Conservation (phyloP, 2,329 filamentous ascomycete species). For the Ilyonectria sp. region DNA sequence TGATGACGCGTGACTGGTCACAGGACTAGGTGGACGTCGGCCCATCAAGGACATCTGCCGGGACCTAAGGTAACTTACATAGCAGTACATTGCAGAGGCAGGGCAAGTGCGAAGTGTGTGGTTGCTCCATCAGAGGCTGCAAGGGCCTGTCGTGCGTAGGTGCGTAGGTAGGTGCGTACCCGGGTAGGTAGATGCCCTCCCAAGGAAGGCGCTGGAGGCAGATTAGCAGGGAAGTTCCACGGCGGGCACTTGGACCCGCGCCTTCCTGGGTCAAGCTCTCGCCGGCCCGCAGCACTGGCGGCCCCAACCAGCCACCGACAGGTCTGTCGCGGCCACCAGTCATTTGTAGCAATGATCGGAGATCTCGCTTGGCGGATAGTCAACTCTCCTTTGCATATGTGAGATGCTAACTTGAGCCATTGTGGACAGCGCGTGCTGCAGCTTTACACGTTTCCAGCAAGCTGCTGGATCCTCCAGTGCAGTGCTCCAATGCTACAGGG, state of each 20-base stretch:
- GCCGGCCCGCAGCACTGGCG: constrained; percentile 18
- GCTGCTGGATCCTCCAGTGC: constrained; percentile 35
- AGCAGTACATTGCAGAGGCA: constrained; percentile 1
- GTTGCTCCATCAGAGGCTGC: constrained; percentile 20
- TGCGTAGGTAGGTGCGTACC: constrained; percentile 13
- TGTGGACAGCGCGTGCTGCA: constrained; percentile 43
- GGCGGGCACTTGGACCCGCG: constrained; percentile 41
- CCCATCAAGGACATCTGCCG: constrained; percentile 27
- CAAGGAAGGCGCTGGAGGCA: constrained; percentile 2
- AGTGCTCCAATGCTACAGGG: constrained; percentile 28
- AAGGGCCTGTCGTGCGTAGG: constrained; percentile 18
- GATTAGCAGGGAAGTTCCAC: constrained; percentile 18
- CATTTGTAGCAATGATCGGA: constrained; percentile 47
- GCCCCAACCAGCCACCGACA: constrained; percentile 9
- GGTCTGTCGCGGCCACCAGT: constrained; percentile 37
- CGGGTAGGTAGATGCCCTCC: constrained; percentile 19
- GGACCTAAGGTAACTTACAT: background rate
- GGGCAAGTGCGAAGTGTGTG: constrained; percentile 1
- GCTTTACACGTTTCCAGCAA: constrained; percentile 44
- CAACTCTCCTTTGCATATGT: constrained; percentile 46
- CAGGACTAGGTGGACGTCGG: constrained; percentile 14
- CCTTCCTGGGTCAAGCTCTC: constrained; percentile 24
- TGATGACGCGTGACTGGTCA: constrained; percentile 35
- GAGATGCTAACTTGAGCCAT: constrained; percentile 43
- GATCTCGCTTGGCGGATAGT: constrained; percentile 45